These are phyloP conservation scores for Silene uniflora DNA, from an alignment of 148 eudicot genomes.

Conservation along the genomic window DNA sequence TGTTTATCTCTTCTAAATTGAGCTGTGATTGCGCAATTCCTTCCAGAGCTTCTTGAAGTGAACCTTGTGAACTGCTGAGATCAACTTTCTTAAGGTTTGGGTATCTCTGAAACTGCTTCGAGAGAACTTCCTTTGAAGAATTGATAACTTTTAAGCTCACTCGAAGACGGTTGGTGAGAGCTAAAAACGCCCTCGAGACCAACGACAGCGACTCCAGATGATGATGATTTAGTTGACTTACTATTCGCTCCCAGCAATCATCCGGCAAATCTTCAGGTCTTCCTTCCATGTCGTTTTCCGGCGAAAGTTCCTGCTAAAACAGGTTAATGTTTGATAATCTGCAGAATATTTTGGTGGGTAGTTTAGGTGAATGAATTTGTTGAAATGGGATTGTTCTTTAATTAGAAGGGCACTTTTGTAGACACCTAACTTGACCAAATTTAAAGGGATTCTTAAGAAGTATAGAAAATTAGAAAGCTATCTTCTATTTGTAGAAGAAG, in stretches of 20 bases:
- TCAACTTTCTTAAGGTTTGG: conserved; percentile 10
- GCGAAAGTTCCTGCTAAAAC: neutral
- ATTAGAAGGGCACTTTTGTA: neutral
- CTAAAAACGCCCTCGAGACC: conserved; percentile 6
- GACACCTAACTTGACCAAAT: conserved; percentile 1
- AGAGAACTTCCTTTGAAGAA: conserved; percentile 1
- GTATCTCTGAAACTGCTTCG: conserved; percentile 4
- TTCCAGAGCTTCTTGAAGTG: conserved; percentile 10
- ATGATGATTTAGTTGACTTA: neutral
- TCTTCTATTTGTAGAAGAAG: neutral
- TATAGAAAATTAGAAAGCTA: neutral
- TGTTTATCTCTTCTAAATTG: conserved; percentile 2
- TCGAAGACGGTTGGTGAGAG: conserved; percentile 9
- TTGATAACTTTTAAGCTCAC: conserved; percentile 14
- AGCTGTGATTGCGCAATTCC: neutral
- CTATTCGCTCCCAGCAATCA: conserved; percentile 12
- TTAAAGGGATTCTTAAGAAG: conserved; percentile 2
- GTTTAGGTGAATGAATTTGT: neutral
- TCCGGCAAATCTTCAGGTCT: conserved; percentile 14
- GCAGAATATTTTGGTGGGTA: neutral
- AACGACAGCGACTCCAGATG: conserved; percentile 4
- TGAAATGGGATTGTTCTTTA: conserved; percentile 4
- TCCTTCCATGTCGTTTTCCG: conserved; percentile 3
- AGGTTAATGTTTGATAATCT: neutral
- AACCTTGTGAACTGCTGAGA: conserved; percentile 4